These are phyloP conservation scores for Stenogyne calaminthoides DNA, from an alignment of 305 asterid species.

Conservation along the genomic window DNA sequence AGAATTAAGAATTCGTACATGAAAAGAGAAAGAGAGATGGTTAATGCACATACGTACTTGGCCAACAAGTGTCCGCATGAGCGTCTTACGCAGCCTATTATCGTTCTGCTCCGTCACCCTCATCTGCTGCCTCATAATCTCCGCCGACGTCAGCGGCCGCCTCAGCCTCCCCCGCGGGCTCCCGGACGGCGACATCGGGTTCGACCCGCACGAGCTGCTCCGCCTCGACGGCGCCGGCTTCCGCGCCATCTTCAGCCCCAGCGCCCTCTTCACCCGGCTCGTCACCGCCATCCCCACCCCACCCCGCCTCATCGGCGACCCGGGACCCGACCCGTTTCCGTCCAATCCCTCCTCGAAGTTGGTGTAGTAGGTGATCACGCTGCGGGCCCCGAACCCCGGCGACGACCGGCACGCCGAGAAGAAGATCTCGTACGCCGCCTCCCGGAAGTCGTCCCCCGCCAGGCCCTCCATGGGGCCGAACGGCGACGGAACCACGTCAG, in stretches of 20 bases:
- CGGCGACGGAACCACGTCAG: constrained; percentile 40
- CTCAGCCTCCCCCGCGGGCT: constrained; percentile 46
- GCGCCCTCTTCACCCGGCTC: constrained; percentile 74
- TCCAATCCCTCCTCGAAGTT: constrained; percentile 48
- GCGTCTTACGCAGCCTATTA: constrained; percentile 83
- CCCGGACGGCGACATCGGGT: constrained; percentile 33
- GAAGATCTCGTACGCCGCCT: constrained; percentile 88
- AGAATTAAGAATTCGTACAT: too few relatives aligned
- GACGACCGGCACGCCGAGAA: constrained; percentile 89
- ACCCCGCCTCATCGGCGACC: constrained; percentile 49
- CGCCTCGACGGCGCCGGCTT: constrained; percentile 54
- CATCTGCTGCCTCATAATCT: constrained; percentile 98
- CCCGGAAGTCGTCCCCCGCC: constrained; percentile 56
- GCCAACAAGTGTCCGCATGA: constrained; percentile 94
- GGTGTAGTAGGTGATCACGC: constrained; percentile 40
- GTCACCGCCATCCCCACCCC: constrained; percentile 97
- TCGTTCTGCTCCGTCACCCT: constrained; percentile 95
- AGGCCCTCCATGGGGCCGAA: constrained; percentile 67
- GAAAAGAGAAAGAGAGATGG: background rate
- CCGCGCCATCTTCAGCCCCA: constrained; percentile 78
- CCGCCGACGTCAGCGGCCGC: constrained; percentile 93
- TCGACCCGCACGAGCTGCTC: constrained; percentile 55
- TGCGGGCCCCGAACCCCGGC: constrained; percentile 80
- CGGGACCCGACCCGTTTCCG: constrained; percentile 41
- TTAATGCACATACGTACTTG: constrained; percentile 63